Conservation (phyloP, 352 stramenopile genomes). For the Phytophthora litchii region DNA sequence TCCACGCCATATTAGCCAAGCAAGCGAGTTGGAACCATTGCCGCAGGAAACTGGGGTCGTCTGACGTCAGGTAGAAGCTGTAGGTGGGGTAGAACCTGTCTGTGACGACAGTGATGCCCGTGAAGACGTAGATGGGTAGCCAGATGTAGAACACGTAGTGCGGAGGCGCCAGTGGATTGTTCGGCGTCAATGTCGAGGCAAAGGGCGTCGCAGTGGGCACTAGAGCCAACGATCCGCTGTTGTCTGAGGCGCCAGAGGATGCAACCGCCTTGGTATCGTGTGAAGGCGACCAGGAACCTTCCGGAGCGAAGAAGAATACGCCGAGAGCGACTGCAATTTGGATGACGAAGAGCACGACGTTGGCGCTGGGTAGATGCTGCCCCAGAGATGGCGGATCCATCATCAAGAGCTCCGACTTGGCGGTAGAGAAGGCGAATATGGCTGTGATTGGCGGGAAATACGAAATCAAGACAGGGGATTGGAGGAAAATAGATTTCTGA, state of each 20-base stretch:
- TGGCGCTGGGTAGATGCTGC: slow-evolving; percentile 33
- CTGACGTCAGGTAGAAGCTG: slow-evolving; percentile 60
- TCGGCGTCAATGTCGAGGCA: slow-evolving; percentile 35
- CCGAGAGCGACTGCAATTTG: slow-evolving; percentile 30
- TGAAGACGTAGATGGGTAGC: slow-evolving; percentile 58
- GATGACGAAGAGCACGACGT: slow-evolving; percentile 39
- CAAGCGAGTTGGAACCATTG: slow-evolving; percentile 64
- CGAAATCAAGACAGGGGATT: slow-evolving; percentile 9
- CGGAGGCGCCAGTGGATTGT: slow-evolving; percentile 49
- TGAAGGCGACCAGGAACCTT: slow-evolving; percentile 34
- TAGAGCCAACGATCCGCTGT: slow-evolving; percentile 27
- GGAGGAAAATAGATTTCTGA: slow-evolving; percentile 28
- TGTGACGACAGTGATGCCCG: slow-evolving; percentile 46
- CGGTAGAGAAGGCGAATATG: slow-evolving; percentile 11
- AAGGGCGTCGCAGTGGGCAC: slow-evolving; percentile 10
- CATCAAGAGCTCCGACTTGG: slow-evolving; percentile 8
- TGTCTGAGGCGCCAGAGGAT: slow-evolving; percentile 24
- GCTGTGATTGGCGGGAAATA: slow-evolving; percentile 27
- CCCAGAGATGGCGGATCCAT: slow-evolving; percentile 28
- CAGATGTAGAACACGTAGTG: slow-evolving; percentile 62
- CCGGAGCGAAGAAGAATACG: slow-evolving; percentile 39
- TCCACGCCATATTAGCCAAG: slow-evolving; percentile 54
- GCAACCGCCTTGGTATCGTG: slow-evolving; percentile 1
- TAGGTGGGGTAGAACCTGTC: slow-evolving; percentile 62
- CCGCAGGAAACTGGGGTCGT: slow-evolving; percentile 51